Base-by-base conservation (phyloP, 331 rosid species). In the Prunus yedoensis region DNA sequence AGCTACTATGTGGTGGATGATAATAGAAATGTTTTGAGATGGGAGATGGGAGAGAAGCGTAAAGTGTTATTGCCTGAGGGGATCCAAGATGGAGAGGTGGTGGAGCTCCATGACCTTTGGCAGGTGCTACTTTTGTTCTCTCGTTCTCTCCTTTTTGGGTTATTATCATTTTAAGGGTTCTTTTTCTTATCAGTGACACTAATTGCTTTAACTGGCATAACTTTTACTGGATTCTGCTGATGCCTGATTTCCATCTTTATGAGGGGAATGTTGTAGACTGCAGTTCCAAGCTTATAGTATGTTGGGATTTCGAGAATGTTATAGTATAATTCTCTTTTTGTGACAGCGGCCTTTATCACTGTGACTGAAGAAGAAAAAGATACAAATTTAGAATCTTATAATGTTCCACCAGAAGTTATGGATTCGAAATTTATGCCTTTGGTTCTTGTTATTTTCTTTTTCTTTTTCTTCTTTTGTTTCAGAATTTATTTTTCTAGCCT, bases 41-140 rank as follows among this genome's bases (percentile, higher is more conserved):
- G 83, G 77, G 99, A 94, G 83, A 84, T 88, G 90, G 99, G 97
- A 76, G 89, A 80, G 74, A 88, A 85, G 88, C 93, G 92, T 10
- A 84, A 83, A 70, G 4, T 94, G 77, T 7, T 73, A 7, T 66
- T 94, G 72, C 91, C 92, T 41, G 86, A 83, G 75, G 84, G 89
- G 61, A 78, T 92, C 78, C 88, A 78, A 80, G 85, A 85, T 72
- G 97, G 93, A 16, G 96, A 83, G 71, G 80, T 80, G 75, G 71
- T 94, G 20, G 93, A 88, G 87, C 81, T 90, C 43, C 91, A 78
- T 74, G 99, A 92, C 83, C 93, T 94, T 69, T 94, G 99, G 99
- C 97, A 90, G 99, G 99, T 90, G 79, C 75, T 66, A 32, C 77
- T 73, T 66, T 74, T n/a, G 17, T 72, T 52, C 81, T 71, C 81